These are phyloP conservation scores for Pichia kudriavzevii DNA, from an alignment of 1,139 yeast genomes.

Conservation along the genomic window DNA sequence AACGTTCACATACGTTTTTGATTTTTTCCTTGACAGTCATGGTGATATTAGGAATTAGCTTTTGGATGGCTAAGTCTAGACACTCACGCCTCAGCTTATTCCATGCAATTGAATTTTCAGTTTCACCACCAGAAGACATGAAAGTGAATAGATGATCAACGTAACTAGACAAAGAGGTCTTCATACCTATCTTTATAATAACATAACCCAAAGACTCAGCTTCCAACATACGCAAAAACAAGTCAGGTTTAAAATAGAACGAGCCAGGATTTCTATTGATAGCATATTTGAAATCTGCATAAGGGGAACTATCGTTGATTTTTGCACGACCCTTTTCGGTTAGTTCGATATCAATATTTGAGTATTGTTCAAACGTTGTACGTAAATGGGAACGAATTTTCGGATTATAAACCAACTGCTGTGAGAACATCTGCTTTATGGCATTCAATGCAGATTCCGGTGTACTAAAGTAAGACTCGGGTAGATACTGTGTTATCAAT, in stretches of 20 bases:
- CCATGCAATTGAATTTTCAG: constrained; percentile 79
- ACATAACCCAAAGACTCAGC: constrained; percentile 69
- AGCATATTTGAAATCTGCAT: constrained; percentile 87
- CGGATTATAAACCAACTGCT: constrained; percentile 77
- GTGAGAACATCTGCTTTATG: constrained; percentile 67
- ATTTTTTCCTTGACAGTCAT: constrained; percentile 79
- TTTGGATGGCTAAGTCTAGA: constrained; percentile 59
- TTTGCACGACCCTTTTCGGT: constrained; percentile 84
- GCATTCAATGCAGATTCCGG: constrained; percentile 57
- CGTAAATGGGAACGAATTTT: constrained; percentile 73
- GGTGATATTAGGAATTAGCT: constrained; percentile 60
- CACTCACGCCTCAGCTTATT: constrained; percentile 65
- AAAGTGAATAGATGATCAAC: constrained; percentile 46
- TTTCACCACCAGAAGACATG: constrained; percentile 73
- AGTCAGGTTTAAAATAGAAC: constrained; percentile 66
- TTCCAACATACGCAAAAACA: constrained; percentile 80
- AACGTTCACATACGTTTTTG: constrained; percentile 67
- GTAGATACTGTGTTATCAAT: constrained; percentile 37
- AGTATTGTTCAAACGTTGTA: constrained; percentile 56
- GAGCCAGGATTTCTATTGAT: constrained; percentile 71
- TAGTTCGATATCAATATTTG: constrained; percentile 63
- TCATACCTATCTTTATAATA: constrained; percentile 38
- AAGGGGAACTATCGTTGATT: constrained; percentile 75
- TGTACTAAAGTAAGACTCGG: constrained; percentile 50
- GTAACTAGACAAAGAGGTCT: constrained; percentile 25